phyloP scores from a whole-genome alignment of 495 filamentous ascomycete species.

The Annulohypoxylon maeteangense region DNA sequence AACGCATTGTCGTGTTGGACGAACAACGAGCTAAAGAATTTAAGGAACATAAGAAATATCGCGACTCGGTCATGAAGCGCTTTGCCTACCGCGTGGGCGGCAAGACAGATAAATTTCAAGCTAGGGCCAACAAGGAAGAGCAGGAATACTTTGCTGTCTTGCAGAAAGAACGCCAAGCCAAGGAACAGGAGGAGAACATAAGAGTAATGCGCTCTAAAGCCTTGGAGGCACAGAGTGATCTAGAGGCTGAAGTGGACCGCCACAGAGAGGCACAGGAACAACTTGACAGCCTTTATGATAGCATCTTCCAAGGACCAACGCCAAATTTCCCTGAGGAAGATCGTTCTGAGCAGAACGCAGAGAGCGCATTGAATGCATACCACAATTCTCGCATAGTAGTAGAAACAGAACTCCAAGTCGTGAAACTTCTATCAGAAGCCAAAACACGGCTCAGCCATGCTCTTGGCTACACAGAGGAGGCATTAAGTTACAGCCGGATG shows the following conservation, averaged over 20 bases:
- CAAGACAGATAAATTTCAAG: constrained; percentile 54
- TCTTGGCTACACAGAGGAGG: constrained; percentile 47
- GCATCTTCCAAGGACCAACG: constrained; percentile 59
- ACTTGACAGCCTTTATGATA: constrained; percentile 54
- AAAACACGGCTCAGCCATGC: constrained; percentile 41
- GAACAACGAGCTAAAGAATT: constrained; percentile 52
- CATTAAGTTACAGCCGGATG: constrained; percentile 38
- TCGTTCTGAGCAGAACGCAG: constrained; percentile 45
- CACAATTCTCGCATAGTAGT: constrained; percentile 37
- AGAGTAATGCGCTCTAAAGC: constrained; percentile 44
- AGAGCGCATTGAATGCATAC: constrained; percentile 34
- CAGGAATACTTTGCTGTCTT: constrained; percentile 59
- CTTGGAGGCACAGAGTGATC: constrained; percentile 31
- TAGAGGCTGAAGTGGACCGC: constrained; percentile 39
- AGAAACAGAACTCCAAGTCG: constrained; percentile 42
- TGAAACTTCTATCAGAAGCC: constrained; percentile 44
- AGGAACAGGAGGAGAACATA: constrained; percentile 49
- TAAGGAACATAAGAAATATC: constrained; percentile 60
- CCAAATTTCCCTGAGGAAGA: constrained; percentile 62
- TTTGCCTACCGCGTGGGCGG: constrained; percentile 58
- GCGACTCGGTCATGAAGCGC: constrained; percentile 57
- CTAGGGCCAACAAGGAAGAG: constrained; percentile 59
- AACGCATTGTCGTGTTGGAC: constrained; percentile 41
- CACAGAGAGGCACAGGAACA: constrained; percentile 51
- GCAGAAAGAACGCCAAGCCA: constrained; percentile 52